Percentiles rank a stretch among this genome's conserved stretches.
These are phyloP conservation scores for Pseudogymnoascus sp. DNA, from an alignment of 2,329 filamentous ascomycete genomes.

Conservation along the genomic window DNA sequence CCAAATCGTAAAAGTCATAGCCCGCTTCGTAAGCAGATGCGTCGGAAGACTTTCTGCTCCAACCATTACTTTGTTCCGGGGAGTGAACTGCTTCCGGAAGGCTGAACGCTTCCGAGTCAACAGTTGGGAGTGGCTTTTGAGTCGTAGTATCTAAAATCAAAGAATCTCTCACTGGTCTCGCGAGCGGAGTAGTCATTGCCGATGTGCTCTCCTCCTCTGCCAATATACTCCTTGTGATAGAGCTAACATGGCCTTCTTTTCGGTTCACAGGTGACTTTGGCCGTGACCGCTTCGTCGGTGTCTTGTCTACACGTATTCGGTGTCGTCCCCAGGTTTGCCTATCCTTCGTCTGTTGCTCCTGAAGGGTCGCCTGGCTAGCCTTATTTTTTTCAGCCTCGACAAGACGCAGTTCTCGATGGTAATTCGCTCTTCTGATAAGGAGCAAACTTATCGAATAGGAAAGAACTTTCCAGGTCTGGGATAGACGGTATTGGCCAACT, in stretches of 20 bases:
- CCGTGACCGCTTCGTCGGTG: constrained; percentile 19
- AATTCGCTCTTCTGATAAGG: constrained; percentile 47
- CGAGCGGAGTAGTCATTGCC: constrained; percentile 53
- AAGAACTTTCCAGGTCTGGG: constrained; percentile 57
- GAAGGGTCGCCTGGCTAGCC: constrained; percentile 16
- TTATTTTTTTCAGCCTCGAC: constrained; percentile 30
- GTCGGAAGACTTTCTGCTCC: neutral
- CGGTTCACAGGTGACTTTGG: constrained; percentile 11
- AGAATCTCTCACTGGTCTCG: constrained; percentile 39
- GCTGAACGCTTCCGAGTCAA: constrained; percentile 26
- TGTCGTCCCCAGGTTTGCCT: neutral
- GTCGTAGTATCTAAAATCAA: constrained; percentile 19
- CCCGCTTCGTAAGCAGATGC: constrained; percentile 36
- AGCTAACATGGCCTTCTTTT: constrained; percentile 15
- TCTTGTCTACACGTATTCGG: constrained; percentile 18
- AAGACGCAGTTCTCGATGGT: constrained; percentile 47
- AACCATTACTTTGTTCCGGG: neutral
- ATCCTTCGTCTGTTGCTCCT: constrained; percentile 12
- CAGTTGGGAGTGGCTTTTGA: constrained; percentile 20
- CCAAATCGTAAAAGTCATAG: constrained; percentile 59
- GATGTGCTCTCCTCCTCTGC: constrained; percentile 52
- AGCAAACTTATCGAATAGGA: constrained; percentile 49
- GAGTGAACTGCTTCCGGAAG: constrained; percentile 23
- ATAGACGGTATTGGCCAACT: constrained; percentile 50
- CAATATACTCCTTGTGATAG: constrained; percentile 18